A percentile compares a stretch with the other conserved stretches of the same genome.
Conservation (phyloP, 352 stramenopile species). For the Phytophthora litchii region DNA sequence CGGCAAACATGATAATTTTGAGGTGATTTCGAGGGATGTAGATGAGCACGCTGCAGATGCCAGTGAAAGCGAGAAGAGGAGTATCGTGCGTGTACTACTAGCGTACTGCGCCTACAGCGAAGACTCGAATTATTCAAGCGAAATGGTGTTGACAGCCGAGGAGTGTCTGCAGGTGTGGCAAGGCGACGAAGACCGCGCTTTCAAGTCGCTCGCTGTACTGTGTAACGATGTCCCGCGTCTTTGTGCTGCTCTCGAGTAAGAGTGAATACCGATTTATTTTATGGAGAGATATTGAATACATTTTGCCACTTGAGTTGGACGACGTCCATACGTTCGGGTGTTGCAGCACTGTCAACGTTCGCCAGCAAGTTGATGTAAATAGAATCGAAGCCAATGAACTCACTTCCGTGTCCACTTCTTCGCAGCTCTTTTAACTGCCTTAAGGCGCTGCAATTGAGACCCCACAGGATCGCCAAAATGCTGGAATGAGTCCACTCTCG, state of each 20-base stretch:
- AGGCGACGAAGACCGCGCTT: slow-evolving; percentile 70
- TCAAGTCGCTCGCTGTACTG: slow-evolving; percentile 73
- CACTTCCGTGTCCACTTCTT: slow-evolving; percentile 28
- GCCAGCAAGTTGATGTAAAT: background rate
- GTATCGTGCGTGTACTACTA: slow-evolving; percentile 63
- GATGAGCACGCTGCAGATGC: slow-evolving; percentile 34
- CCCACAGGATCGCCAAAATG: slow-evolving; percentile 64
- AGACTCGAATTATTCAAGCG: slow-evolving; percentile 57
- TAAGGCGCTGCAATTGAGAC: slow-evolving; percentile 62
- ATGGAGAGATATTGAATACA: slow-evolving; percentile 24
- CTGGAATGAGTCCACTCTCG: slow-evolving; percentile 51
- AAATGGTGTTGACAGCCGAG: slow-evolving; percentile 68
- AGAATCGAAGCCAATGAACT: slow-evolving; percentile 1
- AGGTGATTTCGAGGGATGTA: slow-evolving; percentile 60
- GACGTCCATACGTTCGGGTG: background rate
- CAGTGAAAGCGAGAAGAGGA: slow-evolving; percentile 45
- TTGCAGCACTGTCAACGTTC: background rate
- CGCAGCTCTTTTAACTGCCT: slow-evolving; percentile 26
- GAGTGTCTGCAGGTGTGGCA: slow-evolving; percentile 72
- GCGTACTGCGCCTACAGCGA: slow-evolving; percentile 83
- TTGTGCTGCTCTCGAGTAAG: slow-evolving; percentile 46
- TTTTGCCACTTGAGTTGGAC: slow-evolving; percentile 7
- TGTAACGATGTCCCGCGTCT: slow-evolving; percentile 68
- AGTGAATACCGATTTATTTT: slow-evolving; percentile 18
- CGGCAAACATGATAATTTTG: slow-evolving; percentile 58